Percentiles rank a stretch among this genome's conserved stretches.
Conservation (phyloP, 2,329 filamentous ascomycete species). For the Colletotrichum eleusines region DNA sequence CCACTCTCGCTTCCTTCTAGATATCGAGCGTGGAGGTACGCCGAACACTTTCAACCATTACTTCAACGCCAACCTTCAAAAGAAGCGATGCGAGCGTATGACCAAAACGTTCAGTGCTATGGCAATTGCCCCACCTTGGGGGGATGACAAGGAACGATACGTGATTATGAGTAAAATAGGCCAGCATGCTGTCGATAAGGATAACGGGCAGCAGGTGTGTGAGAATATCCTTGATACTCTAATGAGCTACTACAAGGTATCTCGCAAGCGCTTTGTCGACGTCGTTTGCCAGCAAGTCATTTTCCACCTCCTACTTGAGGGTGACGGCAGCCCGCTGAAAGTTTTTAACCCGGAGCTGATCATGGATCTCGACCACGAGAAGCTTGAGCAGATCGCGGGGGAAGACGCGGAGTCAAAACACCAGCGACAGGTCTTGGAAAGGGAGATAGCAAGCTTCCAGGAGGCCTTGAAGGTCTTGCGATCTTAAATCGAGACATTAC, state of each 20-base stretch:
- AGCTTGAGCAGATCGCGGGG: conserved; percentile 69
- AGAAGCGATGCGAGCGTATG: background rate
- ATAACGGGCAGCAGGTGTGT: background rate
- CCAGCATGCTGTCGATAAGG: conserved; percentile 2
- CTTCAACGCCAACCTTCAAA: conserved; percentile 58
- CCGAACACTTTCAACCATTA: conserved; percentile 65
- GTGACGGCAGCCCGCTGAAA: conserved; percentile 62
- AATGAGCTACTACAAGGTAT: conserved; percentile 71
- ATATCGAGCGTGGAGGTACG: conserved; percentile 60
- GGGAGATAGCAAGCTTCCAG: background rate
- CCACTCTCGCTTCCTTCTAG: conserved; percentile 64
- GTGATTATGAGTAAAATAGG: background rate
- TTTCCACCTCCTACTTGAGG: conserved; percentile 64
- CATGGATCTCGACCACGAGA: conserved; percentile 57
- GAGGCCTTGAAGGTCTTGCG: conserved; percentile 14
- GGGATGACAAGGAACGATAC: background rate
- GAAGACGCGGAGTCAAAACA: conserved; percentile 57
- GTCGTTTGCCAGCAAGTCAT: conserved; percentile 70
- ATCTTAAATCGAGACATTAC: conserved; percentile 1
- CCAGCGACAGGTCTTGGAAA: background rate
- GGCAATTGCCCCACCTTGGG: background rate
- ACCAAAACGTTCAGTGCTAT: conserved; percentile 3
- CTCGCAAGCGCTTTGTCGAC: conserved; percentile 72
- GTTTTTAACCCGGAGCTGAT: conserved; percentile 66
- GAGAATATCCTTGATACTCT: conserved; percentile 70